Base-by-base conservation (phyloP, 345 rosid species). In the Laguncularia racemosa region DNA sequence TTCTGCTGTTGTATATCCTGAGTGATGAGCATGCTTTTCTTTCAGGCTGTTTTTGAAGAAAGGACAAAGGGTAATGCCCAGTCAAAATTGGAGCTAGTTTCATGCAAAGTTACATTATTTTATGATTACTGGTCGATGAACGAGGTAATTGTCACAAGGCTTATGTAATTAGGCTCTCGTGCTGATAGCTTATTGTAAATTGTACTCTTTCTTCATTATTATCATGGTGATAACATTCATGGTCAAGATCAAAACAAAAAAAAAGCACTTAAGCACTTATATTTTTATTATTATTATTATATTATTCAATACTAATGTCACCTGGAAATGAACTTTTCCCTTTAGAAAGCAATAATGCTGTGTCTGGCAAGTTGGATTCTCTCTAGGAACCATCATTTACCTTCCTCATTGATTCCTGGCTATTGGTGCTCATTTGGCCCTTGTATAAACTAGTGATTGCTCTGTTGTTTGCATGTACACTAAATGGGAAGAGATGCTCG, bases 61-160 rank as follows among this genome's bases (percentile, higher is more conserved):
- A 76, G 72, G 51, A 60, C 65, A 48, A 58, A 51, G 52, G 75
- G 67, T 12, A 61, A 71, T 63, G 33, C 67, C 51, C 19, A 60
- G 46, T 77, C 74, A 17, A 58, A 60, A 58, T 61, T 86, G 26
- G 93, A 88, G 80, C 82, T 92, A 12, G 86, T 86, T 12, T 80
- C 71, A 54, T 92, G 96, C 74, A 80, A 73, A 71, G 75, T 88
- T 68, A 92, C 83, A 47, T 57, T 92, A 76, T 84, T 79, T 64
- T 92, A 92, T 80, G 87, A 78, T 52, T 88, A 88, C 64, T 92
- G 95, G 96, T 85, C 71, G 63, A 86, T 83, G 96, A 80, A 81
- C 73, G 95, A 92, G 95, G 98, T 91, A 79, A 59, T 58, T 46
- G 13, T 12, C 43, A 16, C 13, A 16, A 40, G 52, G 16, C 20